Evolutionary conservation across 2,329 filamentous ascomycete species (phyloP), one percentile per base, ranked within the genome.

Genomic region (Plectosphaerella cucumerina): DNA sequence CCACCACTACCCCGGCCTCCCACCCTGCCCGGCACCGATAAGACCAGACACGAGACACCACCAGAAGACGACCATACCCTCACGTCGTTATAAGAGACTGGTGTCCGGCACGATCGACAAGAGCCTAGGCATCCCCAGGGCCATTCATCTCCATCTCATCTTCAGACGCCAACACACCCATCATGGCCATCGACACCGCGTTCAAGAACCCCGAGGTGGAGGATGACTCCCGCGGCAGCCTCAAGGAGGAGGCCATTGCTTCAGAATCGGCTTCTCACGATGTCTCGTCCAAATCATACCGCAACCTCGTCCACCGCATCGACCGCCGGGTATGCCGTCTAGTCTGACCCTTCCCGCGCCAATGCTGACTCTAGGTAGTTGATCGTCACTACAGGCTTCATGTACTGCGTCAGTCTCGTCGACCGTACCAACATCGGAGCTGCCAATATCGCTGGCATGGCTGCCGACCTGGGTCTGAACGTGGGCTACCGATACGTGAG

Each of bases 381-480:
- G 33, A 35, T 50, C 26, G 35, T 47, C 15, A 45, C 42, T 15
- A 33, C 22, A 10, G 49, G 49, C 23, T 44, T 50, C 33, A 50
- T 59, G 18, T 58, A 59, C 33, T 55, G 49, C 50, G 52, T 59
- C 49, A 57, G 53, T n/a, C 53, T 59, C 21, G 53, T 59, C 10
- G 55, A 59, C 44, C 53, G 58, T 4, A 52, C 50, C 5, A 59
- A 58, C 22, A 47, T 54, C 1, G 50, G 53, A 1, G 49, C 51
- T 12, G 56, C 55, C 8, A 51, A 55, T 10, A 57, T 59, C 33
- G 51, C 56, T 12, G 56, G 56, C 9, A 57, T 58, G 55, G 47
- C 34, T 3, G 20, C 37, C 3, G 52, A 58, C 26, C 44, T 58
- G 26, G 21, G 41, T 4, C 43, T 59, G 33, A 43, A 8, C 20